phyloP scores from a whole-genome alignment of 2,329 filamentous ascomycete species.

The Fusarium setosum region DNA sequence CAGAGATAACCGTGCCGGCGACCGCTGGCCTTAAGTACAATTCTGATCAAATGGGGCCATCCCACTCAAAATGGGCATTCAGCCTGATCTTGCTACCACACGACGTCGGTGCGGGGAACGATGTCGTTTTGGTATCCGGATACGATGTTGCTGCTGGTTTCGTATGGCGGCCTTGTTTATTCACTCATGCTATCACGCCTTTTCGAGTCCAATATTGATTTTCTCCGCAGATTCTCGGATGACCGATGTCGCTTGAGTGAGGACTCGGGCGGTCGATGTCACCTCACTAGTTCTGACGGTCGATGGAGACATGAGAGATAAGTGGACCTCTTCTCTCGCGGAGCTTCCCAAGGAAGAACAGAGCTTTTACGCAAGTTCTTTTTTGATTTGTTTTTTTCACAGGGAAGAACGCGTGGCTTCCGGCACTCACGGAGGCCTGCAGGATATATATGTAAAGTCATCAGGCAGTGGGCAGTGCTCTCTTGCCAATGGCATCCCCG shows the following conservation, averaged over 20 bases:
- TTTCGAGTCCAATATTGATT: conserved; percentile 15
- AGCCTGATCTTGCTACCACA: conserved; percentile 29
- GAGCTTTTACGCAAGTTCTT: too few species aligned
- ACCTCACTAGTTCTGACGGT: not conserved
- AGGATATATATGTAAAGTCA: conserved; percentile 24
- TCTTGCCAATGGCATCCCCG: not conserved
- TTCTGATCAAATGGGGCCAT: conserved; percentile 4
- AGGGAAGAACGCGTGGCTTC: conserved; percentile 6
- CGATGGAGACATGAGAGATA: not conserved
- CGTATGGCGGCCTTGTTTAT: conserved; percentile 34
- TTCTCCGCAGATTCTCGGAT: conserved; percentile 29
- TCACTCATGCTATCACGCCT: conserved; percentile 30
- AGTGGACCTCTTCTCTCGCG: not conserved
- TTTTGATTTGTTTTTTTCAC: not conserved
- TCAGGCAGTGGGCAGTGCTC: conserved; percentile 5
- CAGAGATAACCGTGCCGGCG: not conserved
- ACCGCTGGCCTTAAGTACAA: not conserved
- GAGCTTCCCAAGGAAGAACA: not conserved
- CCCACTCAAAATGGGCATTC: conserved; percentile 14
- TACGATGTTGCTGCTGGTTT: conserved; percentile 27
- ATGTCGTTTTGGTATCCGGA: conserved; percentile 12
- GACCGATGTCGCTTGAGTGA: conserved; percentile 28
- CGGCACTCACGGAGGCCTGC: conserved; percentile 22
- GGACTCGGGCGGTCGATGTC: conserved; percentile 10
- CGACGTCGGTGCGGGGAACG: conserved; percentile 21